Conservation (phyloP, 1,284 basidiomycete genomes). For the Ustilago crameri region DNA sequence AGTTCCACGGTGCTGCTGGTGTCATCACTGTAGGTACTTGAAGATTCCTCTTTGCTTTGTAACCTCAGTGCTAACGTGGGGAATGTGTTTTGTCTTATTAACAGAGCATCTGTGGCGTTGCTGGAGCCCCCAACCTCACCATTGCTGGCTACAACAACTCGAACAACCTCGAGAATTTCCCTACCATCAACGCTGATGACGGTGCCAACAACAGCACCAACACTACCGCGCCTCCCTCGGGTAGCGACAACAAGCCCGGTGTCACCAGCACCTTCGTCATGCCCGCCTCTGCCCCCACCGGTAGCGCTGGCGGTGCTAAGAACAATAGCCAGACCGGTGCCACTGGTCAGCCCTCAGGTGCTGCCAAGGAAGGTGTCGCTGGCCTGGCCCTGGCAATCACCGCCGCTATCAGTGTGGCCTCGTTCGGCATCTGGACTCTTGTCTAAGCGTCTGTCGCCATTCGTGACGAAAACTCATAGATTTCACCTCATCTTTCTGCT, state of each 20-base stretch:
- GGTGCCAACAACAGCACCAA: background rate
- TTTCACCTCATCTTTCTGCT: too few species aligned
- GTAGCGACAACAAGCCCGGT: too few species aligned
- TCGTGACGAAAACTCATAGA: too few species aligned
- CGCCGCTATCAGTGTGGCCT: conserved; percentile 11
- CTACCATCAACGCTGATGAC: conserved; percentile 24
- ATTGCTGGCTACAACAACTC: conserved; percentile 35
- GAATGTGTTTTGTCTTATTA: background rate
- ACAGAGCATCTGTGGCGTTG: conserved; percentile 29
- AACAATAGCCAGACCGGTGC: background rate
- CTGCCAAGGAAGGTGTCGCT: background rate
- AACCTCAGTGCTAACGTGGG: background rate
- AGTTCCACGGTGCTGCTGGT: conserved; percentile 49
- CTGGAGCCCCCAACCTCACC: conserved; percentile 14
- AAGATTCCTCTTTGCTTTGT: background rate
- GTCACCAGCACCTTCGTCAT: background rate
- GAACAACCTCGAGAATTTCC: conserved; percentile 41
- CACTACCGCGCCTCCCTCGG: background rate
- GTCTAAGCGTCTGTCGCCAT: conserved; percentile 4
- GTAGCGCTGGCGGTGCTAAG: background rate
- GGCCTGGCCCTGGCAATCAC: conserved; percentile 9
- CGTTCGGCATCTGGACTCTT: conserved; percentile 22
- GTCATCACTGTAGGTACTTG: conserved; percentile 20
- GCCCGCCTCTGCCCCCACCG: background rate
- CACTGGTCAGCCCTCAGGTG: background rate